Conservation (phyloP, 2,329 filamentous ascomycete species). For the Fusarium mundagurra region DNA sequence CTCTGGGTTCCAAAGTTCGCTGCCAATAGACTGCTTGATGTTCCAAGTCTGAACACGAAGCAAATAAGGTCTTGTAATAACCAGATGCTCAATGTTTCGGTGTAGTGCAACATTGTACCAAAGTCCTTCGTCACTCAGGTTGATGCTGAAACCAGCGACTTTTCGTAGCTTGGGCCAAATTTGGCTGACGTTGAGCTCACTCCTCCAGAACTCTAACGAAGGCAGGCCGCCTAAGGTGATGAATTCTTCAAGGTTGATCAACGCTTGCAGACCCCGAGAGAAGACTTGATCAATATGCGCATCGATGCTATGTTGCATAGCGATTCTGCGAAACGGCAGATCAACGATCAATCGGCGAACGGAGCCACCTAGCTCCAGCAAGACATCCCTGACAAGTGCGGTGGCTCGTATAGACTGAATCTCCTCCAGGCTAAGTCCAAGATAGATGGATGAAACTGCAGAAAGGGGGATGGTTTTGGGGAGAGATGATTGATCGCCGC, state of each 20-base stretch:
- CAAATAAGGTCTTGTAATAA: slow-evolving; percentile 14
- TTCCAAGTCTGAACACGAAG: slow-evolving; percentile 21
- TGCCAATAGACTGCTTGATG: slow-evolving; percentile 12
- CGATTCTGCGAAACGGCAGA: slow-evolving; percentile 15
- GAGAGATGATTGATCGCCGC: background rate
- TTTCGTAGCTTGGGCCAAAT: slow-evolving; percentile 22
- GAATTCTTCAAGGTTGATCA: slow-evolving; percentile 24
- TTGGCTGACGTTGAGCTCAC: background rate
- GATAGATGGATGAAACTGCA: slow-evolving; percentile 16
- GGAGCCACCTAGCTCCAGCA: slow-evolving; percentile 5
- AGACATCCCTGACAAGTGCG: background rate
- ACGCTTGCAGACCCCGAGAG: background rate
- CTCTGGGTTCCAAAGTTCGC: slow-evolving; percentile 14
- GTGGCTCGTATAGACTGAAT: background rate
- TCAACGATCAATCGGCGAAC: slow-evolving; percentile 25
- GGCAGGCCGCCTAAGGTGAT: slow-evolving; percentile 23
- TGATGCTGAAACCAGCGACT: slow-evolving; percentile 27
- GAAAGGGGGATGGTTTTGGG: background rate
- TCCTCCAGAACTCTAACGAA: slow-evolving; percentile 21
- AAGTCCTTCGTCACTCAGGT: slow-evolving; percentile 17
- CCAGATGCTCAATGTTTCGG: slow-evolving; percentile 7
- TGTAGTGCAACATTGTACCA: slow-evolving; percentile 21
- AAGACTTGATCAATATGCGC: background rate
- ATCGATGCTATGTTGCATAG: slow-evolving; percentile 5
- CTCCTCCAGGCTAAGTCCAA: slow-evolving; percentile 2